These are phyloP conservation scores for Aspergillus chevalieri DNA, from an alignment of 2,329 filamentous ascomycete genomes.

Conservation along the genomic window DNA sequence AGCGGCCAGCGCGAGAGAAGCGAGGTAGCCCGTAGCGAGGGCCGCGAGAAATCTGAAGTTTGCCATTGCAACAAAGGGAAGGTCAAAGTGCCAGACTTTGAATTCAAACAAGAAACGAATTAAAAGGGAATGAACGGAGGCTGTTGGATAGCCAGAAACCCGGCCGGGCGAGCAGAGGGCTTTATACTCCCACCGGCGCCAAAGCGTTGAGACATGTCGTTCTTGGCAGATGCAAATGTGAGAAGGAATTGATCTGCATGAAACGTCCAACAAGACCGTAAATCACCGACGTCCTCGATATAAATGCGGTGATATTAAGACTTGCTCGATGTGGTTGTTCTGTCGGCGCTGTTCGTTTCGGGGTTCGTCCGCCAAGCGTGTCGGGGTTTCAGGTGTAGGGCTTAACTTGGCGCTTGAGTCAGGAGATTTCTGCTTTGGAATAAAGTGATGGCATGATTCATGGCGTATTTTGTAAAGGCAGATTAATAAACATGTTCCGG, in stretches of 20 bases:
- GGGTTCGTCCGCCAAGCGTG: not conserved
- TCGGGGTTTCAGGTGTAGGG: not conserved
- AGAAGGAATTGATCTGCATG: not conserved
- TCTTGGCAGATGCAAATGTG: not conserved
- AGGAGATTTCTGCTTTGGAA: too few species aligned
- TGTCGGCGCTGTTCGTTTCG: not conserved
- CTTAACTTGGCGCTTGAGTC: not conserved
- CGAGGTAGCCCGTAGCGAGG: constrained; percentile 10
- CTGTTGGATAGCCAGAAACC: not conserved
- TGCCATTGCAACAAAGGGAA: constrained; percentile 11
- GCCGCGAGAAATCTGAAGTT: constrained; percentile 20
- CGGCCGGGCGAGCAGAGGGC: not conserved
- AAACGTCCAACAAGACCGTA: not conserved
- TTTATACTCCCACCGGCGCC: not conserved
- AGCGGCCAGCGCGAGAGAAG: constrained; percentile 16
- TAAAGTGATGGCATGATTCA: too few species aligned
- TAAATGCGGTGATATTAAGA: not conserved
- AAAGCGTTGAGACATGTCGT: not conserved
- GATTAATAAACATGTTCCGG: too few species aligned
- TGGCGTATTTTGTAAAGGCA: too few species aligned
- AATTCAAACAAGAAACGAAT: not conserved
- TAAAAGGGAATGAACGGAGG: not conserved
- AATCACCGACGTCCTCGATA: not conserved
- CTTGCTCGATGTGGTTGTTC: not conserved
- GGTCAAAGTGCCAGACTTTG: not conserved